Evolutionary conservation across 116 monocot species (phyloP), one percentile per base, ranked within the genome.

Genomic region (Posidonia oceanica): DNA sequence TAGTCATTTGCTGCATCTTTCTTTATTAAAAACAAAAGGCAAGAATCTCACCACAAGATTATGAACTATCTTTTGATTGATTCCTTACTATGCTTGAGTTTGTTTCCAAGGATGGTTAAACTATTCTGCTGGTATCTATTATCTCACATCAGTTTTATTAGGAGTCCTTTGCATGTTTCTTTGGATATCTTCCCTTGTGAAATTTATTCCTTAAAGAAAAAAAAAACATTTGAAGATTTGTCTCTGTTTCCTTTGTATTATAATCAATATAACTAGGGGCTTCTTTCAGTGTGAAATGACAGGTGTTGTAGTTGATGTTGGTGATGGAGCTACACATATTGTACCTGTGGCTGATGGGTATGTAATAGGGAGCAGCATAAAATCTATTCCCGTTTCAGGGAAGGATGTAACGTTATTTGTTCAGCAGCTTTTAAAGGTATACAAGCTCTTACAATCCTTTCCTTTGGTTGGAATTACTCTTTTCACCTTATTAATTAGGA

Each of bases 271-370:
- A 68, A 68, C 23, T 68, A 54, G 52, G 23, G 14, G 52, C 78
- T 67, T 41, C 61, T 69, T 10, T 82, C 81, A 97, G 97, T 97
- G 97, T 89, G 97, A 97, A 85, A 97, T 97, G 97, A 92, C 97
- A 75, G 97, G 97, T 21, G 92, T 97, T 72, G 87, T 97, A 42
- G 87, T 92, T 72, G 97, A 97, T 82, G 83, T 89, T 67, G 97
- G 97, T 60, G 97, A 97, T 79, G 97, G 97, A 38, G 97, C 83
- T 67, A 97, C 97, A 69, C 97, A 89, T 79, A 77, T 97, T 71
- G 97, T 97, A 56, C 97, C 91, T 52, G 97, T 97, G 74, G 97
- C 89, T 48, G 97, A 97, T 73, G 97, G 97, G 72, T 97, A 97
- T 84, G 97, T 97, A 18, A 97, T 97, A 38, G 97, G 97, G 17